Evolutionary conservation across 1,284 basidiomycete genomes (phyloP).

Genomic region (Moniliella sp.): DNA sequence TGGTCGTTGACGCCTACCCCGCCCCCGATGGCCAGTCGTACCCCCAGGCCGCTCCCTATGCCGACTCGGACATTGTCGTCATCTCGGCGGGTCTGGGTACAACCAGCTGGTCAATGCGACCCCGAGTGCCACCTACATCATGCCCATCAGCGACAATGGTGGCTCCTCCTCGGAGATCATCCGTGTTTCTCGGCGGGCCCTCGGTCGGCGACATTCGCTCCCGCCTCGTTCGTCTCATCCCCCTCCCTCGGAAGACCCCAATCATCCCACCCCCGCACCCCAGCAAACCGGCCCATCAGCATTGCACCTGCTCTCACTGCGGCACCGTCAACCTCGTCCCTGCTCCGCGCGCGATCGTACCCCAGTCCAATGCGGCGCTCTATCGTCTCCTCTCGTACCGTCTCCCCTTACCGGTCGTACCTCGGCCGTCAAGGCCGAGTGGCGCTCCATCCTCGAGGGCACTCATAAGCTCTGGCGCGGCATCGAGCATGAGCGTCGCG

Average conservation of each 20-base stretch:
- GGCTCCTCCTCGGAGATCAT: constrained; percentile 36
- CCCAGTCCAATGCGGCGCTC: constrained; percentile 39
- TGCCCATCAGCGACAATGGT: constrained; percentile 56
- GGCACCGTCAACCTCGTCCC: too few species aligned
- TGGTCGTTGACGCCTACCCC: too few species aligned
- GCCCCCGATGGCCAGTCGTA: too few species aligned
- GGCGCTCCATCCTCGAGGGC: constrained; percentile 55
- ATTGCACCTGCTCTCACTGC: constrained; percentile 39
- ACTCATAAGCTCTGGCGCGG: constrained; percentile 60
- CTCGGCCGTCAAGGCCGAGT: constrained; percentile 40
- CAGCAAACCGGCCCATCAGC: constrained; percentile 17
- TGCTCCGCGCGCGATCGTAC: constrained; percentile 1
- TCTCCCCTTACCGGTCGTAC: constrained; percentile 52
- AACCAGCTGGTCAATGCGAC: constrained; percentile 39
- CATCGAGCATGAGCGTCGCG: constrained; percentile 74
- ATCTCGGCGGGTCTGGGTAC: constrained; percentile 39
- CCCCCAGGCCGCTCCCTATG: too few species aligned
- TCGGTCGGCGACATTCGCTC: constrained; percentile 41
- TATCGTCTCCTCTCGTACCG: constrained; percentile 58
- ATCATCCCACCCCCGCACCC: constrained; percentile 31
- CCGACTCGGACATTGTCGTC: constrained; percentile 22
- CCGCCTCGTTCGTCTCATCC: constrained; percentile 57
- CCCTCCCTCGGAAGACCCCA: constrained; percentile 36
- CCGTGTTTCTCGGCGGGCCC: constrained; percentile 23
- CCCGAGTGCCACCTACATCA: constrained; percentile 35